Evolutionary conservation across 2,329 filamentous ascomycete species (phyloP), one percentile per base, ranked within the genome.

Genomic region (Chrysoporthe cubensis): DNA sequence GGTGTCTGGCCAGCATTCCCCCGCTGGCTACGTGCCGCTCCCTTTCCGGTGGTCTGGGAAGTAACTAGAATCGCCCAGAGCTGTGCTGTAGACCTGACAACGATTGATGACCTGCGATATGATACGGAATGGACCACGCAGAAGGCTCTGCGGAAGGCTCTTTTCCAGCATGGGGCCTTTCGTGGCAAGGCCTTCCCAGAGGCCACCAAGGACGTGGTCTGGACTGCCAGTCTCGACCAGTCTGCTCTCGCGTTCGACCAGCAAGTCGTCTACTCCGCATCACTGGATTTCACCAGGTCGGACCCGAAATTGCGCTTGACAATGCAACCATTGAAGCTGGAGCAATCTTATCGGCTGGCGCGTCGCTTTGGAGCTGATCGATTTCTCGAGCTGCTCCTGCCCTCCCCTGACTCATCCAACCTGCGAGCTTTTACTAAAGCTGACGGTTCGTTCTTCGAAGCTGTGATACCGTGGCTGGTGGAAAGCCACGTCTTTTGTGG

Each of bases 361-460:
- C 82, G 88, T 14, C 83, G 82, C 4, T 88, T 88, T 70, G 87
- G 88, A 0, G 76, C 82, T 0, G 87, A 90, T 70, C 81, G 88
- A 0, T 89, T 89, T 58, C 69, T 90, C 1, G 85, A 89, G 64
- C 67, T 90, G 0, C 74, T 81, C 4, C 78, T 89, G 5, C 87
- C 87, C 0, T 79, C 80, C 0, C 78, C 81, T 0, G 76, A 73
- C 1, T 75, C 74, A 0, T 75, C 72, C 2, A 71, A 76, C 1
- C 72, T 74, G 0, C 75, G 78, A 0, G 62, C 69, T 0, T 61
- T 76, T 0, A 67, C 80, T 2, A 78, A 75, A 18, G 72, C 80
- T 1, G 73, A 79, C 3, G 75, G 76, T 0, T 69, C 73, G 0
- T 76, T 77, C 0, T 70, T 75, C 0, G 71, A 79, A 0, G 71